Evolutionary conservation across 306 rosid species (phyloP), one percentile per base, ranked within the genome.

Genomic region (Vicia sativa): DNA sequence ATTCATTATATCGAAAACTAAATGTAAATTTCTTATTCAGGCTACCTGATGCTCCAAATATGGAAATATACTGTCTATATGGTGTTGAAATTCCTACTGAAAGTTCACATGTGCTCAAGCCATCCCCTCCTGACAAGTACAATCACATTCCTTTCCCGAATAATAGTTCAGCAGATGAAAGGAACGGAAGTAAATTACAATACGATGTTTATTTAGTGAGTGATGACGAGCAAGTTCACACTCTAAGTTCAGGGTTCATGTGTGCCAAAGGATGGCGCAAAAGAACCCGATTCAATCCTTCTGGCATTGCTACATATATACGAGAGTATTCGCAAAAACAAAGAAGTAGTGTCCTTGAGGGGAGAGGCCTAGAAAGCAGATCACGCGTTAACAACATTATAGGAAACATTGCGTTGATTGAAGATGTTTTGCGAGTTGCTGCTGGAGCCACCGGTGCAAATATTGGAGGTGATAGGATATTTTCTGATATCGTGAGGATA

Each of bases 251-350:
- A 9, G 95, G 97, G 11, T 87, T 78, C 86, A 91, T 87, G 96
- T 87, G 96, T 28, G 84, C 88, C 4, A 89, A 85, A 80, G 96
- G 87, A 26, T 89, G 97, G 97, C 79, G 79, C 6, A 83, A 86
- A 81, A 82, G 67, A 70, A 89, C 97, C 11, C 80, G 85, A 58
- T 91, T 91, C 89, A 91, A 89, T 63, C 96, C 96, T 11, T 79
- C 91, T 0, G 88, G 83, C 25, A 77, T 75, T 26, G 71, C 78
- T 41, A 81, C 95, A 19, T 75, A 73, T 64, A 55, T 85, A 66
- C 83, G 90, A 77, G 96, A 91, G 72, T 87, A 87, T 78, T 26
- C 4, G 43, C 90, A 82, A 64, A 85, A 79, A 73, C 76, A 76
- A 7, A 81, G 79, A 5, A 72, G 64, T 19, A 83, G 77, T 70